A percentile compares a stretch with the other conserved stretches of the same genome.
Conservation (phyloP, 2,329 filamentous ascomycete species). For the Aureobasidium sp. region DNA sequence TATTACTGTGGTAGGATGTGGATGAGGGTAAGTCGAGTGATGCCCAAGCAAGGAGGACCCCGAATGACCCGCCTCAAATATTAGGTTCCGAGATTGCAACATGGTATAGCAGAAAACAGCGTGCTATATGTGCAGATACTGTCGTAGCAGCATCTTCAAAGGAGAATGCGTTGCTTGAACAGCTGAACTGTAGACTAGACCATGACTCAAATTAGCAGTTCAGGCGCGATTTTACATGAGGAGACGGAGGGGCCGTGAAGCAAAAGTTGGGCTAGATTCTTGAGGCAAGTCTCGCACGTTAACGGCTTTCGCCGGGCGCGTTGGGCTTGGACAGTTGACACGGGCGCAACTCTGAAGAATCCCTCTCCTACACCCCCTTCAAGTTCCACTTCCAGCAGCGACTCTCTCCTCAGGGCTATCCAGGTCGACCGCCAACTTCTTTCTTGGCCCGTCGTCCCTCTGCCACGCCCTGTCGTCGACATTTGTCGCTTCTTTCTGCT, state of each 20-base stretch:
- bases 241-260: background rate
- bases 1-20: too few species aligned
- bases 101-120: background rate
- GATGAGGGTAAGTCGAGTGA: background rate
- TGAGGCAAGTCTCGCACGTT: background rate
- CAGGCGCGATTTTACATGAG: background rate
- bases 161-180: background rate
- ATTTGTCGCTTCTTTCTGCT: background rate
- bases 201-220: background rate
- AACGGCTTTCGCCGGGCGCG: background rate
- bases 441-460: background rate
- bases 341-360: background rate
- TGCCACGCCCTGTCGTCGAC: constrained; percentile 2
- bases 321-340: background rate
- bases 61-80: too few species aligned
- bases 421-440: constrained; percentile 5
- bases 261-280: background rate
- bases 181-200: background rate
- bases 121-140: background rate
- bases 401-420: background rate
- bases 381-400: background rate
- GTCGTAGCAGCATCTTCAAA: background rate
- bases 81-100: background rate
- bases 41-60: background rate
- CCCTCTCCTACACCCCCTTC: constrained; percentile 1